Base-by-base conservation (phyloP, 2,329 filamentous ascomycete species). In the Apiospora kogelbergensis region DNA sequence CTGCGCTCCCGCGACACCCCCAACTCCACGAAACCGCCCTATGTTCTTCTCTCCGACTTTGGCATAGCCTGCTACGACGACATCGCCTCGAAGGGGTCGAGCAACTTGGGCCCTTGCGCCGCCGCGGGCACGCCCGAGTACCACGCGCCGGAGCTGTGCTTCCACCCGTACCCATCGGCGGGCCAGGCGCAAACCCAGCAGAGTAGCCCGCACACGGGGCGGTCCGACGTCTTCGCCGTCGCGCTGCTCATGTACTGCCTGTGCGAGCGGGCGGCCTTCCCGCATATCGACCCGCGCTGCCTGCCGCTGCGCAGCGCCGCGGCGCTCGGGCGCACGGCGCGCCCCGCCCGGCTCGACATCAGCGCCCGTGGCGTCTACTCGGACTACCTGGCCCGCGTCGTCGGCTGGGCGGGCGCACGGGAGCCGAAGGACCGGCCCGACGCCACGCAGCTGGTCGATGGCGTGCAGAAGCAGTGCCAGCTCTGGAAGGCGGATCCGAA, bases 1-100 rank as follows among this genome's bases (percentile, higher is more conserved):
- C 67, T 74, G 17, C 67, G 69, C n/a, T 73, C 70, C 30, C 68
- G 70, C 67, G 65, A 70, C 40, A 71, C 71, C 6, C 71, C 70
- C 3, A 70, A 71, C 24, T 74, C 71, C 20, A 65, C 15, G 6
- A 72, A 73, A n/a, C 71, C 70, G 0, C 67, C 70, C 22, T 71
- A 74, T 57, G 68, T 69, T 13, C 40, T 74, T 17, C 67, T 74
- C 11, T 69, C 71, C 1, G 73, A 74, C 53, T 72, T 73, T 22
- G 73, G 70, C 30, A 46, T 72, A 10, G 69, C 70, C 41, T 20
- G 63, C 11, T 64, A 42, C 26, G 71, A 70, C 24, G 20, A 45
- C 11, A 9, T 37, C 7, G 37, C 44, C 7, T 10, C 17, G 2
- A 9, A 37, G 13, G 40, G 37, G 11, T 42, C 40, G 40, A 15